phyloP scores from a whole-genome alignment of 176 grass and related monocot genomes.

The Aegilops umbellulata region DNA sequence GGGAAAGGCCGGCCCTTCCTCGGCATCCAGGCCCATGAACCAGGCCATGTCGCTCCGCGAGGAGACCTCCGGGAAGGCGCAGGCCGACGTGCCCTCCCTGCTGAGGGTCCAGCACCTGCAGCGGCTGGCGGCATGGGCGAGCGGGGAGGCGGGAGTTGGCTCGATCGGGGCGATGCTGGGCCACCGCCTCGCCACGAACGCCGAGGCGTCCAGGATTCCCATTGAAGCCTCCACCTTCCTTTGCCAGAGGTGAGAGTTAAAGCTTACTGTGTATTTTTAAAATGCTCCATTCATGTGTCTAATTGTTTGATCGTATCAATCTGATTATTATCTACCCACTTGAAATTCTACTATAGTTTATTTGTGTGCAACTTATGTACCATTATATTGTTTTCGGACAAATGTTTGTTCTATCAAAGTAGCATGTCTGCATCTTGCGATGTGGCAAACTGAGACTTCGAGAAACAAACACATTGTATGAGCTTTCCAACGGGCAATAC shows the following conservation, averaged over 20 bases:
- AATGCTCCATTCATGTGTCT: background rate
- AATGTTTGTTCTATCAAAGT: background rate
- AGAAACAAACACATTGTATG: background rate
- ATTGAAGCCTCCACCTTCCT: constrained; percentile 25
- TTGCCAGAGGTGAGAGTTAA: constrained; percentile 49
- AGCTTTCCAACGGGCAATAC: background rate
- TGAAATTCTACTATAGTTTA: background rate
- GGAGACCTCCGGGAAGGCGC: constrained; percentile 46
- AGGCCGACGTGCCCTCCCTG: constrained; percentile 17
- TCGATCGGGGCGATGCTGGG: constrained; percentile 49
- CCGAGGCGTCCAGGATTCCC: constrained; percentile 38
- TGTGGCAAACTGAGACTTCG: background rate
- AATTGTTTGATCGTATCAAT: background rate
- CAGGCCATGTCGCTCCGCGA: constrained; percentile 46
- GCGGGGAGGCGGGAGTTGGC: constrained; percentile 31
- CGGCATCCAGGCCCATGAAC: background rate
- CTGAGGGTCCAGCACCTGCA: constrained; percentile 52
- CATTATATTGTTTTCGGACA: background rate
- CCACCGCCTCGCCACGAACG: constrained; percentile 28
- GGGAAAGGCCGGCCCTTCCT: background rate
- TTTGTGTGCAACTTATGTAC: background rate
- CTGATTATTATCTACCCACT: background rate
- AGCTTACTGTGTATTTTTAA: background rate
- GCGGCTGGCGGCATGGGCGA: constrained; percentile 37
- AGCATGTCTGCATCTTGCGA: background rate